Evolutionary conservation across 179 eudicot species (phyloP), one percentile per base, ranked within the genome.

Genomic region (Corrigiola litoralis): DNA sequence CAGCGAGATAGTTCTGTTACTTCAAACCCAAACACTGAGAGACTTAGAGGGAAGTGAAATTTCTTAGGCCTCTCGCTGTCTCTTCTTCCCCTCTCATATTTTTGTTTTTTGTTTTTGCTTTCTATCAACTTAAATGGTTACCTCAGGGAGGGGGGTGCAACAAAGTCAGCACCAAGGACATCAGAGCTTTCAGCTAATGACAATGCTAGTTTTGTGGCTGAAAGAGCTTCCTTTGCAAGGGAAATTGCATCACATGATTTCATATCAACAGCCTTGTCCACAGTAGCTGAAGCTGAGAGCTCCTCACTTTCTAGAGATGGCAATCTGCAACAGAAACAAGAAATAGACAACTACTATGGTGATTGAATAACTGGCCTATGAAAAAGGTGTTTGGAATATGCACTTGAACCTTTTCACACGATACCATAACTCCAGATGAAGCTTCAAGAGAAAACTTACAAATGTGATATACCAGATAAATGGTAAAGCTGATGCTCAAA

Each of bases 141-240:
- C 96, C 87, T 84, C 49, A 77, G 63, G 36, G 71, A 63, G 20
- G 31, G 53, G 49, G 81, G 70, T 17, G 57, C 80, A 58, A 84
- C 77, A 55, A 71, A 37, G 73, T 73, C 77, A 64, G 66, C 61
- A 61, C 36, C 89, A 76, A 40, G 51, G 20, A 58, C 64, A 49
- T 69, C 69, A 12, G 77, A 66, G 62, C 77, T 69, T 62, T 80
- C 86, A 20, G 78, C 72, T 67, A 92, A 71, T 38, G 78, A 79
- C 32, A 76, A 75, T 24, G 96, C 96, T 72, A 81, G 73, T 76
- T 68, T 84, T 45, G 92, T 85, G 71, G 98, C 95, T 61, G 83
- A 81, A 74, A 89, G 85, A 75, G 98, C 96, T 84, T 89, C 82
- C 59, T 80, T 75, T 51, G 98, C 95, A 71, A 85, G 92, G 59